These are phyloP conservation scores for Aspergillus asperescens DNA, from an alignment of 495 filamentous ascomycete genomes.

Conservation along the genomic window DNA sequence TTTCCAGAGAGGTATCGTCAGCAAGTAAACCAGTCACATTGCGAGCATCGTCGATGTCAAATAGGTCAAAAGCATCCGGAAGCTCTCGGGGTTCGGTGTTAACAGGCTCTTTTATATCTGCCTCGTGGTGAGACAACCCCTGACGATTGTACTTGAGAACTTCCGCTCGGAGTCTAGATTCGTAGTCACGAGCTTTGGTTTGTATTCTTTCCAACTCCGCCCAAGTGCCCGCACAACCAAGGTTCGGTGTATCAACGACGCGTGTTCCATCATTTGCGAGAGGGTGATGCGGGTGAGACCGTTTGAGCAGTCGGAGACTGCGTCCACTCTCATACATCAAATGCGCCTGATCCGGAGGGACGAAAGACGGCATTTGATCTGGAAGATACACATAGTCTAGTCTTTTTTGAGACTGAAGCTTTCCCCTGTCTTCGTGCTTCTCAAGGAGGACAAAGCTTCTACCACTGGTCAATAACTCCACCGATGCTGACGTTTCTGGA, in stretches of 20 bases:
- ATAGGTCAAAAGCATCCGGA: conserved; percentile 31
- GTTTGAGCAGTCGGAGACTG: conserved; percentile 67
- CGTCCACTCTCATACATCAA: conserved; percentile 72
- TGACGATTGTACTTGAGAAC: conserved; percentile 36
- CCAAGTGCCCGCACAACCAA: conserved; percentile 78
- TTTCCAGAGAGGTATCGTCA: conserved; percentile 22
- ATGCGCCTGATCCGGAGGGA: conserved; percentile 58
- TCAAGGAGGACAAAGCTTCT: conserved; percentile 58
- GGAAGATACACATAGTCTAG: conserved; percentile 58
- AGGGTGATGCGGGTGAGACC: conserved; percentile 72
- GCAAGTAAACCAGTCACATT: conserved; percentile 24
- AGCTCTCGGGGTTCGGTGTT: conserved; percentile 10
- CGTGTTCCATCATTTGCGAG: conserved; percentile 50
- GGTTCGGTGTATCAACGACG: conserved; percentile 45
- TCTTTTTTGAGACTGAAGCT: conserved; percentile 50
- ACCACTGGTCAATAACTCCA: conserved; percentile 40
- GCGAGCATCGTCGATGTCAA: conserved; percentile 34
- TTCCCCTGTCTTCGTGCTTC: conserved; percentile 40
- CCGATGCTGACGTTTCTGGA: conserved; percentile 44
- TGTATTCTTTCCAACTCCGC: conserved; percentile 60
- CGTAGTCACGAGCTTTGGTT: conserved; percentile 57
- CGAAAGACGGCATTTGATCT: conserved; percentile 59
- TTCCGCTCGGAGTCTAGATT: conserved; percentile 43
- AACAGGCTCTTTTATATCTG: background rate
- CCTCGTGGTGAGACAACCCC: background rate